Conservation (phyloP, 768 basidiomycete species). For the Lactifluus rugatus region DNA sequence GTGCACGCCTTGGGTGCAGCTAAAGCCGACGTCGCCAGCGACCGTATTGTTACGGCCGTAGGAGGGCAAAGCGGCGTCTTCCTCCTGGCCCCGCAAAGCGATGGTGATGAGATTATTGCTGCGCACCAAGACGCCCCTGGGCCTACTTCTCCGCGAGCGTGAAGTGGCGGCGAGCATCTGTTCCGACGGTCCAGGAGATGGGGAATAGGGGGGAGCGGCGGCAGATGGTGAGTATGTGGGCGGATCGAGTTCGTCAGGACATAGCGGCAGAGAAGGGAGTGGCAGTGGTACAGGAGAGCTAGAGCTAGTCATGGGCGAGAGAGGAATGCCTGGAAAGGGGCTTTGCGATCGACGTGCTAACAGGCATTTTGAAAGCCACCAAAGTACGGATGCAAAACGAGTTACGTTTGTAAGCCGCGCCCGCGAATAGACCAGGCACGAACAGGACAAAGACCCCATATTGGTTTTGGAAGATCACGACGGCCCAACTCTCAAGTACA, state of each 20-base stretch:
- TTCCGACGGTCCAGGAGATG: conserved; percentile 42
- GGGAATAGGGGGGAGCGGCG: conserved; percentile 51
- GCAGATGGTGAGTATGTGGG: conserved; percentile 47
- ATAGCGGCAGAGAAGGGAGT: not conserved
- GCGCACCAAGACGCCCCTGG: conserved; percentile 36
- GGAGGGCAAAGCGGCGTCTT: conserved; percentile 29
- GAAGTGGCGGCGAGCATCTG: conserved; percentile 42
- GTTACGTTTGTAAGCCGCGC: too few species aligned
- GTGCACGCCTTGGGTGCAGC: conserved; percentile 30
- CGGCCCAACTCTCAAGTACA: too few species aligned
- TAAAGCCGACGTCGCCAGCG: conserved; percentile 35
- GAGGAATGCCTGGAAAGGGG: too few species aligned
- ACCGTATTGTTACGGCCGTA: conserved; percentile 38
- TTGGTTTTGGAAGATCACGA: too few species aligned
- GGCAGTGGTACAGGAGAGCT: too few species aligned
- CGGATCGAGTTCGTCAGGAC: conserved; percentile 20
- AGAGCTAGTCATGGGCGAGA: too few species aligned
- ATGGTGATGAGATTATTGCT: conserved; percentile 33
- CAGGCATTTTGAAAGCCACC: too few species aligned
- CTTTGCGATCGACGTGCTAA: too few species aligned
- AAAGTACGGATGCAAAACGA: too few species aligned
- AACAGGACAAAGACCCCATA: too few species aligned
- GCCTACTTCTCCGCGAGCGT: conserved; percentile 15
- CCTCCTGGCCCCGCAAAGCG: conserved; percentile 39
- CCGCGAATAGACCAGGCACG: too few species aligned